These are phyloP conservation scores for Xylariaceae sp. DNA, from an alignment of 2,329 filamentous ascomycete genomes.

Conservation along the genomic window DNA sequence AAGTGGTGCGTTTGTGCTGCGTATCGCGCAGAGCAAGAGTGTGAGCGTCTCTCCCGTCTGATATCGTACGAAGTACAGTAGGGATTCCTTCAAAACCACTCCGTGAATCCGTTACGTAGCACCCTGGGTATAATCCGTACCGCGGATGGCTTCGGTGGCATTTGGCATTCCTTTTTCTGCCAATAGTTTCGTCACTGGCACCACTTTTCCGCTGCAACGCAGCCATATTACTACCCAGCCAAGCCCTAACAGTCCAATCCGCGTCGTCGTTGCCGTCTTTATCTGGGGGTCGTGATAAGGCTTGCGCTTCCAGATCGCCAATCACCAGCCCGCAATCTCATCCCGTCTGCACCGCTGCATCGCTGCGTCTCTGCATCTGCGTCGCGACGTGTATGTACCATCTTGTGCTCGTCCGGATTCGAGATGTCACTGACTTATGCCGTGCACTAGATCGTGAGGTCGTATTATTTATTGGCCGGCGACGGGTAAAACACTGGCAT, in stretches of 20 bases:
- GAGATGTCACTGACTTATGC: not conserved
- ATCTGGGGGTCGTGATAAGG: conserved; percentile 32
- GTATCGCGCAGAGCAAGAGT: no score
- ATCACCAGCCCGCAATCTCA: conserved; percentile 11
- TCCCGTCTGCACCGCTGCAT: not conserved
- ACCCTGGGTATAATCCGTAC: not conserved
- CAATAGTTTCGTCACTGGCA: not conserved
- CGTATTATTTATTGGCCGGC: no score
- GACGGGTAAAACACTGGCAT: not conserved
- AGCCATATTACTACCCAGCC: not conserved
- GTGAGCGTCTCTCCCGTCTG: no score
- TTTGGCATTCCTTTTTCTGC: not conserved
- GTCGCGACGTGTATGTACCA: not conserved
- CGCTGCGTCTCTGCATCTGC: not conserved
- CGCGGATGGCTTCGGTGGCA: not conserved
- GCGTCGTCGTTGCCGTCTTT: conserved; percentile 25
- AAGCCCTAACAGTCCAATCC: conserved; percentile 19
- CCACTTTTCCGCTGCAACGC: not conserved
- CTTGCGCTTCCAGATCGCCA: conserved; percentile 26
- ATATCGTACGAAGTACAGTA: no score
- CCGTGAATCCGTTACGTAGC: no score
- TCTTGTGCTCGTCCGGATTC: not conserved
- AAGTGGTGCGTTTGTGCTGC: no score
- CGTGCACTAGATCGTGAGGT: not conserved
- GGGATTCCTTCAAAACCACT: no score